A percentile compares a stretch with the other conserved stretches of the same genome.
Evolutionary conservation across 2,329 filamentous ascomycete species (phyloP).

Genomic region (Colletotrichum brevisporum): DNA sequence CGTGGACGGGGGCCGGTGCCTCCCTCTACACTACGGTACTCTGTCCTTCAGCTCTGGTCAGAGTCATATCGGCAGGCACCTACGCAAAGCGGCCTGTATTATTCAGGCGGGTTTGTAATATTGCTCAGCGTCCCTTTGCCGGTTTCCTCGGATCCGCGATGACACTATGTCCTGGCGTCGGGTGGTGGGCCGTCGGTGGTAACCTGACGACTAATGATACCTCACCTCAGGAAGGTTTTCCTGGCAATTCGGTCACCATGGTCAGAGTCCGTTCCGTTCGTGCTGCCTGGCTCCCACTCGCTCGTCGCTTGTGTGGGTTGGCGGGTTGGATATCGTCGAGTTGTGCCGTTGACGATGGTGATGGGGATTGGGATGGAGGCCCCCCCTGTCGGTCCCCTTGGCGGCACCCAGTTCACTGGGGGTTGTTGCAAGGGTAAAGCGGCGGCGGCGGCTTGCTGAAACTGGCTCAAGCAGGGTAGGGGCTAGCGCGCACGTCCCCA

Average conservation of each 20-base stretch:
- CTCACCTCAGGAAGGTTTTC: neutral
- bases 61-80: too few relatives aligned
- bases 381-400: neutral
- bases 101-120: neutral
- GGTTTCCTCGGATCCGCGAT: constrained; percentile 11
- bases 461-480: constrained; percentile 38
- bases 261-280: neutral
- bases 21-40: too few relatives aligned
- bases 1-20: neutral
- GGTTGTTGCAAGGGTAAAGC: constrained; percentile 31
- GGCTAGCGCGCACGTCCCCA: constrained; percentile 20
- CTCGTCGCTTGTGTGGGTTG: too few relatives aligned
- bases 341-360: constrained; percentile 8
- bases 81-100: too few relatives aligned
- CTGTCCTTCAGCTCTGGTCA: too few relatives aligned
- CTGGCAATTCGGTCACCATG: neutral
- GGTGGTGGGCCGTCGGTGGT: neutral
- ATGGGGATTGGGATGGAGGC: constrained; percentile 2
- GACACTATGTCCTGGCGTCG: too few relatives aligned
- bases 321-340: too few relatives aligned
- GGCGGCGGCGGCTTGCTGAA: constrained; percentile 34
- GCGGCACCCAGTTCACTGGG: neutral
- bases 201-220: constrained; percentile 12
- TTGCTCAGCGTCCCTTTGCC: neutral
- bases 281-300: too few relatives aligned